Evolutionary conservation across 176 grass and related monocot genomes (phyloP), one percentile per base, ranked within the genome.

Genomic region (Themeda triandra): DNA sequence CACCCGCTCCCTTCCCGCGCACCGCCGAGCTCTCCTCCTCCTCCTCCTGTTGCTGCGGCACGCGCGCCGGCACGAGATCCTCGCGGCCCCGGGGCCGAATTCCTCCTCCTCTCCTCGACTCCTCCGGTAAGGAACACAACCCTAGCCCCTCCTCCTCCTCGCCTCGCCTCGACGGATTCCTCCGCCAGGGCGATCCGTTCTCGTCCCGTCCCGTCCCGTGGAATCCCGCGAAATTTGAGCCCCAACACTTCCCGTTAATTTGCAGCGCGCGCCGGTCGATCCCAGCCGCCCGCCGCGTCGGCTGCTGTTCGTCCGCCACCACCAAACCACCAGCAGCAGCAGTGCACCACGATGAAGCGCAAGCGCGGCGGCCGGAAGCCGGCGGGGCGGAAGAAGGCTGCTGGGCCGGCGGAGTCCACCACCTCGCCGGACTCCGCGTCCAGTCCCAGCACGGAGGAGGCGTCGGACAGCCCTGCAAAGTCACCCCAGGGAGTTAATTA

Each of bases 331-430:
- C 41, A 42, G 25, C 56, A 1, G 23, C n/a, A 11, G 58, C 6
- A 36, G 2, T 10, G 4, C 2, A 48, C 39, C 49, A 54, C 70
- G 63, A 95, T 95, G 93, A 95, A 92, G 88, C 82, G 90, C 69
- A 92, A 92, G 71, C 87, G 87, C 6, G 79, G 70, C 5, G 15
- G 46, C 45, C n/a, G n/a, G n/a, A 88, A 68, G 86, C 18, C 40
- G 5, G 83, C 40, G 6, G 36, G 3, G 14, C 71, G 80, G 39
- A 85, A 79, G 14, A 69, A 49, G 24, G 70, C 70, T 15, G 67
- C 69, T 66, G 42, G 42, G 42, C 36, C 44, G 56, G 6, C 56
- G 18, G 30, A 59, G 35, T 32, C 36, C 36, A 6, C 29, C 35
- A 6, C 29, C 35, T 87, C 82, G 30, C 24, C 89, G 6, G 66